Percentiles rank a stretch among this genome's conserved stretches.
These are phyloP conservation scores for Pichia inconspicua DNA, from an alignment of 1,139 yeast genomes.

Conservation along the genomic window DNA sequence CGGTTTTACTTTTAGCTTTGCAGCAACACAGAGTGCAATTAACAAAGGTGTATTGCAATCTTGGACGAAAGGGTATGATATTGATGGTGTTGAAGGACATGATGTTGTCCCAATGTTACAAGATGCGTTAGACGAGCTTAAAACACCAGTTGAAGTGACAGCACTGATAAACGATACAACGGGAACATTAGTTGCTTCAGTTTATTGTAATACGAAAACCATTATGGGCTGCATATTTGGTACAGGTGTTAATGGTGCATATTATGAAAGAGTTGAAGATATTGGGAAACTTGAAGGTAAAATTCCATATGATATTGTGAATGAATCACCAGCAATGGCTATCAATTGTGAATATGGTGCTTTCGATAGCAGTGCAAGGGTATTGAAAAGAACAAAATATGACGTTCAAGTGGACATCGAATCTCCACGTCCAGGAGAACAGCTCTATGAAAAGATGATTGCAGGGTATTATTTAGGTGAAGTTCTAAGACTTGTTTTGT, in stretches of 20 bases:
- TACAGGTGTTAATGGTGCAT: slow-evolving; percentile 97
- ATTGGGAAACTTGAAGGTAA: slow-evolving; percentile 80
- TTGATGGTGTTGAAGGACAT: slow-evolving; percentile 86
- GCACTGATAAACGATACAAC: slow-evolving; percentile 96
- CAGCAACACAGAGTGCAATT: slow-evolving; percentile 78
- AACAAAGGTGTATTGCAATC: slow-evolving; percentile 83
- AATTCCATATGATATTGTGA: slow-evolving; percentile 55
- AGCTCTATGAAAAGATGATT: slow-evolving; percentile 93
- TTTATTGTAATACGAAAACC: slow-evolving; percentile 81
- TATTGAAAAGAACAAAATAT: slow-evolving; percentile 84
- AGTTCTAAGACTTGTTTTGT: slow-evolving; percentile 68
- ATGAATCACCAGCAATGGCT: slow-evolving; percentile 64
- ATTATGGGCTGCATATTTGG: slow-evolving; percentile 96
- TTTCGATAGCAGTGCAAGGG: slow-evolving; percentile 80
- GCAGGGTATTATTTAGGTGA: slow-evolving; percentile 96
- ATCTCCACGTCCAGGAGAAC: slow-evolving; percentile 96
- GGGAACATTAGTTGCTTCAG: slow-evolving; percentile 93
- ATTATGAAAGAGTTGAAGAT: slow-evolving; percentile 67
- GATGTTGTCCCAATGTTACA: slow-evolving; percentile 92
- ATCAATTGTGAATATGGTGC: slow-evolving; percentile 99
- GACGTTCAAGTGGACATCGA: slow-evolving; percentile 73
- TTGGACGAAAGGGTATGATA: slow-evolving; percentile 98
- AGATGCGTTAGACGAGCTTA: slow-evolving; percentile 52
- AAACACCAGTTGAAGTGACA: slow-evolving; percentile 76
- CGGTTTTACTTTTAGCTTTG: slow-evolving; percentile 95